phyloP scores from a whole-genome alignment of 2,329 filamentous ascomycete species.

The Paraphaeosphaeria minitans region DNA sequence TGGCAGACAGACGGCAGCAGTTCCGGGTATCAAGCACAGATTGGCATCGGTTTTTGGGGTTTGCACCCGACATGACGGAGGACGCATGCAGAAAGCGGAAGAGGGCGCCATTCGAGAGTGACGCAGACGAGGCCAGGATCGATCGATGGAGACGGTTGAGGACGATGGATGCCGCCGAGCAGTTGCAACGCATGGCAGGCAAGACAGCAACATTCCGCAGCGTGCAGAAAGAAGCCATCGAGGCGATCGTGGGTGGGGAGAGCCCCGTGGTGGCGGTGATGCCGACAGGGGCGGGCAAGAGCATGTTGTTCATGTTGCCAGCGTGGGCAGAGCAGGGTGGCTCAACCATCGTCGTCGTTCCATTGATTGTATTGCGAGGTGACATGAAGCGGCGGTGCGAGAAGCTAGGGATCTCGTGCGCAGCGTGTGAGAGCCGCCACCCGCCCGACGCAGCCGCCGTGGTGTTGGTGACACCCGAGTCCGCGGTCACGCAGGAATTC shows the following conservation, averaged over 20 bases:
- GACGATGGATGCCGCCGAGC: slow-evolving; percentile 2
- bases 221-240: slow-evolving; percentile 24
- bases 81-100: slow-evolving; percentile 16
- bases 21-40: slow-evolving; percentile 12
- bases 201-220: slow-evolving; percentile 20
- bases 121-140: no score
- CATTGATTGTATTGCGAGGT: neutral
- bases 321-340: neutral
- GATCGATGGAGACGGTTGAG: slow-evolving; percentile 1
- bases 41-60: slow-evolving; percentile 21
- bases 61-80: slow-evolving; percentile 10
- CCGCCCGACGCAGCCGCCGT: neutral
- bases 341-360: neutral
- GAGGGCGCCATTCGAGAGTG: no score
- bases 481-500: neutral
- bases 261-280: slow-evolving; percentile 15
- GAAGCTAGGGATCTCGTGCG: neutral
- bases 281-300: slow-evolving; percentile 19
- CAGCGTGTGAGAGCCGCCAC: neutral
- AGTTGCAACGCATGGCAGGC: slow-evolving; percentile 19
- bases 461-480: neutral
- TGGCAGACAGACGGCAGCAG: slow-evolving; percentile 16
- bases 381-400: neutral
- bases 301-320: neutral
- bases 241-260: slow-evolving; percentile 23